Evolutionary conservation across 139 green algal species (phyloP), one percentile per base, ranked within the genome.

Genomic region (Penium margaritaceum): DNA sequence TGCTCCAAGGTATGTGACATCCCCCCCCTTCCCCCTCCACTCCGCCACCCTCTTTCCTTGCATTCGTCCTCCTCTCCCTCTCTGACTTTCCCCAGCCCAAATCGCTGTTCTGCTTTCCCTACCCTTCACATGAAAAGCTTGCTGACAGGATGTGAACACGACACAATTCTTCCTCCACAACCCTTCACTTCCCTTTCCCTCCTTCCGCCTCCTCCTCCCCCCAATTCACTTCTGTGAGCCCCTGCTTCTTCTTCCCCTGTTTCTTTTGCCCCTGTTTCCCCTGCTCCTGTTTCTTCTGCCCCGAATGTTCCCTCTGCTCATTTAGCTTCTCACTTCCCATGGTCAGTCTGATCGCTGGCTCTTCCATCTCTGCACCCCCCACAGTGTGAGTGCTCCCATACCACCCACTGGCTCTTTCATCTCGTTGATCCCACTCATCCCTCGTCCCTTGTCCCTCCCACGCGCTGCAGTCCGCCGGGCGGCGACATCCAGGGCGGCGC

Each of bases 151-250:
- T 19, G n/a, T 29, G n/a, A 41, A 63, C 5, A 70, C 27, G 5
- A 24, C 62, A 41, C 62, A 15, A 9, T 6, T 29, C 62, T 63
- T 70, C 62, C 32, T 70, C 29, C 62, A n/a, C n/a, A n/a, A n/a
- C n/a, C n/a, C n/a, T n/a, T n/a, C n/a, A n/a, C n/a, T n/a, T n/a
- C n/a, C 30, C 62, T 29, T 29, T 38, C 62, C 27, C 32, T 63
- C 62, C 62, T 6, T 62, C 62, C 62, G 5, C 62, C 62, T 15
- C 6, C 14, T 70, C 43, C 6, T 54, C 7, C 62, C 6, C 14
- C 62, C 7, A 5, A 6, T 24, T 70, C 62, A 6, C 29, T 29
- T 6, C 32, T 44, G 35, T 32, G 27, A 27, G 27, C 62, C 6
- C 29, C 29, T 15, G 27, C 62, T 7, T 9, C 14, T 63, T 6